Evolutionary conservation across 768 basidiomycete species (phyloP), one percentile per base, ranked within the genome.

Genomic region (Coprinopsis sp.): DNA sequence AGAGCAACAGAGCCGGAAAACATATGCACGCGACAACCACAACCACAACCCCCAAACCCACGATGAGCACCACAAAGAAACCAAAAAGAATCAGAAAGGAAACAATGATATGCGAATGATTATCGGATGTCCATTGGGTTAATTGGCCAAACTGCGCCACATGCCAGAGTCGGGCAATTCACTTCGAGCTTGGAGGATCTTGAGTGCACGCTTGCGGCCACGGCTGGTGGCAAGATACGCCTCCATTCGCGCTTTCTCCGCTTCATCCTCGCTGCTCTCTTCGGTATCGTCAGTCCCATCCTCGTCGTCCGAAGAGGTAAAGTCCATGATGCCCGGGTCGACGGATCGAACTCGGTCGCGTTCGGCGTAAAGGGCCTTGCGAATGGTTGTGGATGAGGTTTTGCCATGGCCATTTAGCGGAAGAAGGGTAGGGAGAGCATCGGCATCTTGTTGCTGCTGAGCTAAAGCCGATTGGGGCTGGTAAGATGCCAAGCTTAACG

Each of bases 141-240:
- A 62, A 30, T 59, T 61, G 22, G 81, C 86, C 56, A 90, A 67
- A 68, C 87, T 90, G 56, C 85, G 74, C 86, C 86, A 90, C 86
- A 89, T 88, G 29, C 86, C 82, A 47, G 74, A 75, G 49, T 74
- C 75, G 2, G 87, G 87, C 21, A 89, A 52, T 61, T 78, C 74
- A 53, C 77, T 84, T 39, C 85, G 74, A 18, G 78, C 78, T 58
- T 88, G 74, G 41, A 90, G 65, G 40, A 91, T 91, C 64, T 72
- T 79, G 51, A 82, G 58, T 2, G 87, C 87, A 37, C 71, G 76
- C 51, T 71, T 73, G 37, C 80, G 70, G 1, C 80, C 78, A 33
- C 81, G 72, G 34, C 19, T 44, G 3, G 41, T 49, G 2, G 48
- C 3, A 11, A 49, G 25, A 12, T 44, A 36, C 19, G 40, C 48